Conservation (phyloP, 2,329 filamentous ascomycete genomes). For the Myriosclerotinia curreyana region DNA sequence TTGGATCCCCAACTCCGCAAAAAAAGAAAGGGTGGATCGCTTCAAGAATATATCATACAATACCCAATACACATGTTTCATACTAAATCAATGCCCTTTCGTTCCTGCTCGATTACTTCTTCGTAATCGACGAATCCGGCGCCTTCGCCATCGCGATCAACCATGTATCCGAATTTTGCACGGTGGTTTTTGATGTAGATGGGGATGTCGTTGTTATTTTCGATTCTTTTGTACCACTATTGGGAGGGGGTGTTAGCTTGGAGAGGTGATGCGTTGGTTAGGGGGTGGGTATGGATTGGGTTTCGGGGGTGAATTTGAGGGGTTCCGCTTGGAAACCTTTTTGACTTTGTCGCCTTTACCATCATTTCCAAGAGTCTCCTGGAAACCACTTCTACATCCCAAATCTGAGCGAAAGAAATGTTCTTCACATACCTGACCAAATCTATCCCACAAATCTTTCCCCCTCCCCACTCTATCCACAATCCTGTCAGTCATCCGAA, state of each 20-base stretch:
- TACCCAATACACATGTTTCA: background rate
- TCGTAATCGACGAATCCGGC: constrained; percentile 31
- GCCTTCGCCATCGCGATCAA: constrained; percentile 29
- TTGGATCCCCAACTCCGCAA: background rate
- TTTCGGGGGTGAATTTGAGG: background rate
- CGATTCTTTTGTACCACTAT: constrained; percentile 39
- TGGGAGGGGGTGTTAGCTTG: background rate
- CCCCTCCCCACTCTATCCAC: constrained; percentile 45
- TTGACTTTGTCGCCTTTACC: background rate
- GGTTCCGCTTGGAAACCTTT: background rate
- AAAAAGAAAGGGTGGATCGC: background rate
- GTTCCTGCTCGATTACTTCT: background rate
- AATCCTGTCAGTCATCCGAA: constrained; percentile 42
- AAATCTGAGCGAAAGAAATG: background rate
- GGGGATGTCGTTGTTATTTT: constrained; percentile 45
- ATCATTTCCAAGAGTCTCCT: background rate
- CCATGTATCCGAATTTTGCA: constrained; percentile 29
- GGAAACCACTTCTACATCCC: background rate
- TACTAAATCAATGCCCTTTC: background rate
- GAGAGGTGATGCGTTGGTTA: background rate
- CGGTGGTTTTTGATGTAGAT: constrained; percentile 39
- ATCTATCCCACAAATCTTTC: constrained; percentile 44
- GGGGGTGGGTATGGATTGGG: background rate
- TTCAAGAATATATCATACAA: background rate
- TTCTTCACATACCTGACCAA: constrained; percentile 30